phyloP scores from a whole-genome alignment of 257 asterid genomes.

The Nicotiana tomentosiformis region DNA sequence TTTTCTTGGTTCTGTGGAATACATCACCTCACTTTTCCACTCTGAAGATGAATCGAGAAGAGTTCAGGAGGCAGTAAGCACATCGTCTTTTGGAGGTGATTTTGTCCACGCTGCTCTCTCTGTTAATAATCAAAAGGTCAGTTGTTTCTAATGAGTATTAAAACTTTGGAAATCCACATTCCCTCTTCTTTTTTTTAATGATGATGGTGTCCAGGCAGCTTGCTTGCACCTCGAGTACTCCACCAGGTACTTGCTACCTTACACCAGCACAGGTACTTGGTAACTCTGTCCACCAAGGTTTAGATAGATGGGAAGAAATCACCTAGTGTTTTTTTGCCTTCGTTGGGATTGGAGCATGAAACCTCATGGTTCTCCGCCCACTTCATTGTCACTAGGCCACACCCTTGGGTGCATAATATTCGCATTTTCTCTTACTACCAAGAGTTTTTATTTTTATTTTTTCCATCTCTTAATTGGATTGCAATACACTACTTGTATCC shows the following conservation, averaged over 20 bases:
- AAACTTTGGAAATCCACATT: not conserved
- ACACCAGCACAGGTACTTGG: too few species aligned
- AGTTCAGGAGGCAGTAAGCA: conserved; percentile 65
- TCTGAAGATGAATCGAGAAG: conserved; percentile 66
- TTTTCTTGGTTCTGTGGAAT: conserved; percentile 92
- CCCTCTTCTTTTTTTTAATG: too few species aligned
- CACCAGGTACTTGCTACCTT: too few species aligned
- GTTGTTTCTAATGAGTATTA: not conserved
- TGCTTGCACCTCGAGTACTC: too few species aligned
- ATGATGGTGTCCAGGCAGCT: too few species aligned
- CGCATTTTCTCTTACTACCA: not conserved
- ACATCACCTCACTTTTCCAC: conserved; percentile 70
- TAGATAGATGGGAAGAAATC: too few species aligned
- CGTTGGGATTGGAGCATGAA: too few species aligned
- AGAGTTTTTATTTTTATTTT: not conserved
- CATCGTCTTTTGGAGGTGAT: conserved; percentile 71
- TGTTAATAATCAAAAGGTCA: conserved; percentile 65
- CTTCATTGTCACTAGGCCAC: too few species aligned
- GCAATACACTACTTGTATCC: not conserved
- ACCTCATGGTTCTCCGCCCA: too few species aligned
- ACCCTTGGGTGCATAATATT: not conserved
- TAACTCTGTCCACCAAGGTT: too few species aligned
- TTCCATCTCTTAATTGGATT: not conserved
- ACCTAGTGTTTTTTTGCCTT: too few species aligned
- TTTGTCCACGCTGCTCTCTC: conserved; percentile 92